Evolutionary conservation across 1,284 basidiomycete species (phyloP), one percentile per base, ranked within the genome.

Genomic region (Ganoderma multipileum): DNA sequence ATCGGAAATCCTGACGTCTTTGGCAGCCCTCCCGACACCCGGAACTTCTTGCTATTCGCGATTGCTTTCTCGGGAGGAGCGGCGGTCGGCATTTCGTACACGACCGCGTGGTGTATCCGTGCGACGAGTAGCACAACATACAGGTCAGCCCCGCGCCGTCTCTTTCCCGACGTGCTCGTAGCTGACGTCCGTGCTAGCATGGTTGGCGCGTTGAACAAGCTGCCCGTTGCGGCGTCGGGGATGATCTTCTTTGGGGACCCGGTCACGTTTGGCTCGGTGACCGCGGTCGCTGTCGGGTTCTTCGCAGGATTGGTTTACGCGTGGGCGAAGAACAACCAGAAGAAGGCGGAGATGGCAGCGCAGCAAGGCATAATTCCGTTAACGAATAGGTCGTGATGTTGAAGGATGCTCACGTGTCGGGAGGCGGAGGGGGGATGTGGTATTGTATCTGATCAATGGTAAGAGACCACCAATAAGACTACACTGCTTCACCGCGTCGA

Each of bases 171-270:
- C 8, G n/a, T 60, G 7, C 50, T 52, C n/a, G 50, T 28, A 54
- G 44, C 50, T 70, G 58, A 68, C 42, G 64, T 69, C 63, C 50
- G 58, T 23, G 20, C n/a, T 79, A 96, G 95, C 74, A 99, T 99
- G 98, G 97, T 99, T 63, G 98, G 98, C 9, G 98, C 98, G 0
- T 82, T 99, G 75, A 99, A 99, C 86, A 99, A 99, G 84, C 87
- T 99, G 18, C 98, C 98, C 23, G 95, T 99, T 44, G 98, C 98
- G 9, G 96, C 95, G 23, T 96, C 95, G 33, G 96, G 96, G 16
- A 95, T 99, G 93, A 80, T 98, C 69, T 97, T 98, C 84, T 97
- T 98, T 79, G 95, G 95, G 52, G 97, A 99, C 81, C 81, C 89
- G 18, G 92, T 95, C 44, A 97, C 95, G 6, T 80, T 92, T 71